These are phyloP conservation scores for Leishmania martiniquensis DNA, from an alignment of 208 protist species.

Conservation along the genomic window DNA sequence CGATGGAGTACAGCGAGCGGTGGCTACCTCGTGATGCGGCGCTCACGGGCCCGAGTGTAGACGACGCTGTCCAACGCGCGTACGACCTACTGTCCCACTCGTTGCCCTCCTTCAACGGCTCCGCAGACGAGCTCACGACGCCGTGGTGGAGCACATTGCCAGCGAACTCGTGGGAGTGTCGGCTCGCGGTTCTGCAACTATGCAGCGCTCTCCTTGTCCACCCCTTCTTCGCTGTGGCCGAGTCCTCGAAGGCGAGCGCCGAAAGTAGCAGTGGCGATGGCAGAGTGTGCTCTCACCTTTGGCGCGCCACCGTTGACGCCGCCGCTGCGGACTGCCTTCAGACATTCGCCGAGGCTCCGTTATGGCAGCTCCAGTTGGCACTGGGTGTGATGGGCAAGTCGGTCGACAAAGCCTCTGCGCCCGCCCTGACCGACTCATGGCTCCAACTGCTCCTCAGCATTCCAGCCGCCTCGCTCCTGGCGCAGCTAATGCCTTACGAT, in stretches of 20 bases:
- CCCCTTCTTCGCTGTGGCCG: neutral
- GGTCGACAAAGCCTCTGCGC: constrained; percentile 1
- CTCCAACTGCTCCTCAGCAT: neutral
- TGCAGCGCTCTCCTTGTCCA: constrained; percentile 15
- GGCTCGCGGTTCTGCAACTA: constrained; percentile 25
- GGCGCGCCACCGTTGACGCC: neutral
- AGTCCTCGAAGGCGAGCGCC: neutral
- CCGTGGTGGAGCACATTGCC: constrained; percentile 19
- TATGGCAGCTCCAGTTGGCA: constrained; percentile 31
- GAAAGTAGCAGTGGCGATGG: neutral
- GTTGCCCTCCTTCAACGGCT: neutral
- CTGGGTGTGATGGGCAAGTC: neutral
- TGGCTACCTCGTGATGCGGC: constrained; percentile 13
- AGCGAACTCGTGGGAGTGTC: constrained; percentile 38
- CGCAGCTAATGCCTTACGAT: constrained; percentile 10
- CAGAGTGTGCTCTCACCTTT: too few species aligned
- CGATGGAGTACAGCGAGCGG: constrained; percentile 17
- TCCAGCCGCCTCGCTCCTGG: neutral
- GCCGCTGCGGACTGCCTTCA: constrained; percentile 19
- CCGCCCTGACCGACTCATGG: constrained; percentile 21
- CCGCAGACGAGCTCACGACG: neutral
- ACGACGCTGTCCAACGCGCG: neutral
- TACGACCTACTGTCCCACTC: constrained; percentile 4
- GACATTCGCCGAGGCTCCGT: constrained; percentile 5
- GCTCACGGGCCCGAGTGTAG: neutral